phyloP scores from a whole-genome alignment of 2,329 filamentous ascomycete species.

The Botrytis elliptica region DNA sequence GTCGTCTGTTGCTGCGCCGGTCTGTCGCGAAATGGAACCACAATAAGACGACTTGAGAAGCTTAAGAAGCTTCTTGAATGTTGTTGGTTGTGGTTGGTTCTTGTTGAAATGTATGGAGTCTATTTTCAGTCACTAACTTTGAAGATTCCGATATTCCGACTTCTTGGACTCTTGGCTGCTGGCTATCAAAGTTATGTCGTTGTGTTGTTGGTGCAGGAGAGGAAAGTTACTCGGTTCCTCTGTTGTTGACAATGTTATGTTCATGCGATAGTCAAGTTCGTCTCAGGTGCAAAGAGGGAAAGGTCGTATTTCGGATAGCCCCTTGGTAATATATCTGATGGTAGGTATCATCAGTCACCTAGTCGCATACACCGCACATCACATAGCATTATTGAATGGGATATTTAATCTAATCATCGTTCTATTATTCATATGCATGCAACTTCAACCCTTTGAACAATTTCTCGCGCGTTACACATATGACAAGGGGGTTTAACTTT shows the following conservation, averaged over 20 bases:
- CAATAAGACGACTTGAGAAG: not conserved
- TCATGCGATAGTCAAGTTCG: not conserved
- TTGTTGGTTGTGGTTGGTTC: not conserved
- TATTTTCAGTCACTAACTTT: not conserved
- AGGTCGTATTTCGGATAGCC: not conserved
- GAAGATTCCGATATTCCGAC: conserved; percentile 3
- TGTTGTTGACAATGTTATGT: not conserved
- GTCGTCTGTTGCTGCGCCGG: not conserved
- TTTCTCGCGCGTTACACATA: conserved; percentile 15
- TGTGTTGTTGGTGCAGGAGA: not conserved
- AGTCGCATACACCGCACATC: not conserved
- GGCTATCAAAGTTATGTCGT: conserved; percentile 2
- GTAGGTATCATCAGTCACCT: not conserved
- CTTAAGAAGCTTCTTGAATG: no score
- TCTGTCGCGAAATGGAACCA: not conserved
- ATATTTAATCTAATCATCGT: not conserved
- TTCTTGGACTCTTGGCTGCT: not conserved
- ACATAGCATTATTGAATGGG: not conserved
- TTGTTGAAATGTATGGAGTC: not conserved
- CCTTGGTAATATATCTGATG: not conserved
- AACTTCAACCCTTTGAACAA: not conserved
- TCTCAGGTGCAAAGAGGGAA: not conserved
- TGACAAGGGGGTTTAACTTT: conserved; percentile 3
- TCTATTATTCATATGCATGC: not conserved
- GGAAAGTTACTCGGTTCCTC: not conserved